A percentile compares a stretch with the other conserved stretches of the same genome.
These are phyloP conservation scores for Claviceps sp. DNA, from an alignment of 2,329 filamentous ascomycete species.

Conservation along the genomic window DNA sequence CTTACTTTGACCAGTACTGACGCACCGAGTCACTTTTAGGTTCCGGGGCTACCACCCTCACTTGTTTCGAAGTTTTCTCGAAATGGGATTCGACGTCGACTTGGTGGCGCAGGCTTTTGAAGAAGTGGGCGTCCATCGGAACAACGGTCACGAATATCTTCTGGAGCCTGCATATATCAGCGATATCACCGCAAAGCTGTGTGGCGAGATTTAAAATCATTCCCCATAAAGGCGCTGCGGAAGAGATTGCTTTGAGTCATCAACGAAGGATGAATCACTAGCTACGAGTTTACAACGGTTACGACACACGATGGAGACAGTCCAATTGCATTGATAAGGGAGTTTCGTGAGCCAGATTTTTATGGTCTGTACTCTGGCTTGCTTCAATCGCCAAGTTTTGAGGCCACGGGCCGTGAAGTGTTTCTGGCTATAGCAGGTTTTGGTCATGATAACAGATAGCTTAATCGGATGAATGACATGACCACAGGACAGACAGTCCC, in stretches of 20 bases:
- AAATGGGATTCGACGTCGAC: slow-evolving; percentile 84
- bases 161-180: slow-evolving; percentile 85
- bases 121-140: slow-evolving; percentile 67
- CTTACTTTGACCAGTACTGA: background rate
- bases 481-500: no score
- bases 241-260: background rate
- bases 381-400: background rate
- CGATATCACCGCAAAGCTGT: slow-evolving; percentile 72
- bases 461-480: background rate
- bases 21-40: slow-evolving; percentile 25
- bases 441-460: background rate
- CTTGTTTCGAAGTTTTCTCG: slow-evolving; percentile 69
- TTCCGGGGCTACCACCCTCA: slow-evolving; percentile 81
- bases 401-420: background rate
- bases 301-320: background rate
- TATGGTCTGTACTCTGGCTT: background rate
- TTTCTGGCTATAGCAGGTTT: background rate
- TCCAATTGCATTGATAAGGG: slow-evolving; percentile 8
- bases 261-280: background rate
- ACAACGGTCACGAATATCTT: slow-evolving; percentile 66
- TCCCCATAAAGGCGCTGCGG: background rate
- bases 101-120: slow-evolving; percentile 76
- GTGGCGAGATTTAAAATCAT: slow-evolving; percentile 61
- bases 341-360: slow-evolving; percentile 9
- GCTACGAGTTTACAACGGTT: background rate